A percentile compares a stretch with the other conserved stretches of the same genome.
These are phyloP conservation scores for Trichoderma koningii DNA, from an alignment of 2,329 filamentous ascomycete species.

Conservation along the genomic window DNA sequence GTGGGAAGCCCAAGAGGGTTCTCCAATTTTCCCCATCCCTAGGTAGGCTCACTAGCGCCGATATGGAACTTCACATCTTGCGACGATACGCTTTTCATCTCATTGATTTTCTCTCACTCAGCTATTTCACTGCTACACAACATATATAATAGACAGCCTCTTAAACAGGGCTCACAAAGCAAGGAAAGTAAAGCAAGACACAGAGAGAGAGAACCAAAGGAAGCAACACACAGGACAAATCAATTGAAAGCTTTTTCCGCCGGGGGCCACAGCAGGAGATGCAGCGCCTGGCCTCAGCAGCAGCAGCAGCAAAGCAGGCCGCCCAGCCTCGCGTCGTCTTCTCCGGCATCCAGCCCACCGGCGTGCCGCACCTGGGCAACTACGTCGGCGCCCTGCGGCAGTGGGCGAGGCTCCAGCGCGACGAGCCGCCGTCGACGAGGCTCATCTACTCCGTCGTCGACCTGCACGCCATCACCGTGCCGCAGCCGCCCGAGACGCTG, in stretches of 20 bases:
- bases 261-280: not conserved
- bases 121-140: not conserved
- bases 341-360: conserved; percentile 96
- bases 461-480: conserved; percentile 85
- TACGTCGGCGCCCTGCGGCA: conserved; percentile 86
- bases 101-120: not conserved
- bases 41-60: conserved; percentile 10
- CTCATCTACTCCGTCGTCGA: conserved; percentile 89
- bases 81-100: not conserved
- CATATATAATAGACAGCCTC: not conserved
- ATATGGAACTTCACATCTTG: not conserved
- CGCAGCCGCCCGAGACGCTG: conserved; percentile 65
- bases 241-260: no score
- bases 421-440: conserved; percentile 58
- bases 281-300: not conserved
- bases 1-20: not conserved
- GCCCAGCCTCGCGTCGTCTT: conserved; percentile 63
- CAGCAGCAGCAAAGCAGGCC: not conserved
- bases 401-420: conserved; percentile 77
- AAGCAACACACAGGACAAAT: no score
- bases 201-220: not conserved
- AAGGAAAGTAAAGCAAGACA: not conserved
- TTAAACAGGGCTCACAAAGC: not conserved
- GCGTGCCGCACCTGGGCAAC: conserved; percentile 90
- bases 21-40: not conserved